Conservation (phyloP, 2,329 filamentous ascomycete genomes). For the Aspergillus sp. region DNA sequence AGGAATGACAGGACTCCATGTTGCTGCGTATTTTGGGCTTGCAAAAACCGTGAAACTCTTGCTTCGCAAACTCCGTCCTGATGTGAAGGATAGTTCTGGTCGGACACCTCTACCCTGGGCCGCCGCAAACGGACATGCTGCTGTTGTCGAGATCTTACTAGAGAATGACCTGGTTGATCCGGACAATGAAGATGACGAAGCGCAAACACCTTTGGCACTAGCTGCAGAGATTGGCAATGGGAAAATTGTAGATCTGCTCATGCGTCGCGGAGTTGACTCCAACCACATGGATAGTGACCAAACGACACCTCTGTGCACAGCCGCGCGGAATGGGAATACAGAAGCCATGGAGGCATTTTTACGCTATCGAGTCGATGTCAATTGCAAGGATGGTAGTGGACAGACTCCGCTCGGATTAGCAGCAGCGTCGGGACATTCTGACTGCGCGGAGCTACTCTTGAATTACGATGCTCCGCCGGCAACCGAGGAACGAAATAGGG, state of each 20-base stretch:
- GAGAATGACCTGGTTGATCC: slow-evolving; percentile 2
- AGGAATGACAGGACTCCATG: slow-evolving; percentile 9
- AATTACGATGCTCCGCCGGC: background rate
- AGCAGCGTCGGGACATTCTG: background rate
- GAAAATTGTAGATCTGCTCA: background rate
- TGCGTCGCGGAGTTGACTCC: background rate
- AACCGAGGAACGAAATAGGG: background rate
- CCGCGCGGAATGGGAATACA: background rate
- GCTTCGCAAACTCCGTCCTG: slow-evolving; percentile 1
- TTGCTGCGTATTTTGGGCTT: slow-evolving; percentile 16
- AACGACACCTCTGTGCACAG: background rate
- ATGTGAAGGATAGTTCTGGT: slow-evolving; percentile 1
- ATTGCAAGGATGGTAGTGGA: background rate
- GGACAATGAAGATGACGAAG: slow-evolving; percentile 1
- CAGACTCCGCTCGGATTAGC: background rate
- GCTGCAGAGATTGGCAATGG: background rate
- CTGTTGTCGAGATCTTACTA: background rate
- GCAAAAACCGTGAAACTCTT: background rate
- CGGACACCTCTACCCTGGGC: slow-evolving; percentile 6
- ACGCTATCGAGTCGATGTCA: background rate
- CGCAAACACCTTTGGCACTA: background rate
- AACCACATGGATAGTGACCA: background rate
- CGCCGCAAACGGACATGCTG: background rate
- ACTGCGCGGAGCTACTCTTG: background rate
- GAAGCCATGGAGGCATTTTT: background rate